A percentile compares a stretch with the other conserved stretches of the same genome.
These are phyloP conservation scores for Rubia tinctorum DNA, from an alignment of 305 asterid species.

Conservation along the genomic window DNA sequence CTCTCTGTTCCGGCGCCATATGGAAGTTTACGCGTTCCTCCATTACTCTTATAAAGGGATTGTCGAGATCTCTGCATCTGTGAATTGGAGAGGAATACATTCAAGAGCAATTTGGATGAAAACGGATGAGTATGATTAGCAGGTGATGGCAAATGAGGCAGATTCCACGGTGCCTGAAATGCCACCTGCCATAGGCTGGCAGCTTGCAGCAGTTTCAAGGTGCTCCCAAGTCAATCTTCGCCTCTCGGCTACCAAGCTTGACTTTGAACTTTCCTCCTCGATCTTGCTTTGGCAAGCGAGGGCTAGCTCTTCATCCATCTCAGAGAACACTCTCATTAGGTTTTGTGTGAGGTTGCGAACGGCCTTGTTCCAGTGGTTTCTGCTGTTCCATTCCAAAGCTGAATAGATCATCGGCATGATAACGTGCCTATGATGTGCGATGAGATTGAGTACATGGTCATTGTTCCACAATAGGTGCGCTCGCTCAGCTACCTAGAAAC, in stretches of 20 bases:
- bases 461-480: conserved; percentile 90
- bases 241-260: conserved; percentile 43
- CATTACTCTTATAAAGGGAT: not conserved
- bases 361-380: conserved; percentile 85
- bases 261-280: conserved; percentile 51
- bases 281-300: conserved; percentile 61
- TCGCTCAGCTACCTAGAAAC: conserved; percentile 86
- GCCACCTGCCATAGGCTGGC: conserved; percentile 42
- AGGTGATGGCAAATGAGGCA: conserved; percentile 27
- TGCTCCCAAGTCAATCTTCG: conserved; percentile 72
- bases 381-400: conserved; percentile 67
- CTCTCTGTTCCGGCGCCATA: not conserved
- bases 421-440: conserved; percentile 58
- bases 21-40: conserved; percentile 9
- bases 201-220: conserved; percentile 64
- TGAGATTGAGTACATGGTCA: conserved; percentile 64
- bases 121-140: conserved; percentile 21
- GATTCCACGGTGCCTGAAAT: conserved; percentile 28
- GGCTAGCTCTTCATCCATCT: conserved; percentile 78
- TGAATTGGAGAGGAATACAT: not conserved
- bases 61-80: conserved; percentile 5
- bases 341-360: conserved; percentile 76
- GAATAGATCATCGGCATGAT: conserved; percentile 76
- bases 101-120: not conserved
- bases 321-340: conserved; percentile 63